Base-by-base conservation (phyloP, 2,329 filamentous ascomycete species). In the Aureobasidium sp. region DNA sequence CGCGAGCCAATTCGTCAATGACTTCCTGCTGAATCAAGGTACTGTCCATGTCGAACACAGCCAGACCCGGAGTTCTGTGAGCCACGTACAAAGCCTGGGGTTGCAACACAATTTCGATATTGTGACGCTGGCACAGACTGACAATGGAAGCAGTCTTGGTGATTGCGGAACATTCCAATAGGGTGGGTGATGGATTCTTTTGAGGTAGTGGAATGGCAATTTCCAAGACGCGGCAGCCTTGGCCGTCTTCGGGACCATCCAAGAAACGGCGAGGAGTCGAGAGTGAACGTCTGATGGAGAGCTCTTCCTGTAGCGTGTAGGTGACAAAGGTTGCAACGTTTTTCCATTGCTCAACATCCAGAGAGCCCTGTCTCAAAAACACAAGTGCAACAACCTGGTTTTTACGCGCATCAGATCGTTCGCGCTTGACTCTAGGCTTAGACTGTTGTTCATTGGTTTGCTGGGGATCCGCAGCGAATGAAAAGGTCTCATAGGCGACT, bases 1-100 rank as follows among this genome's bases (percentile, higher is more conserved):
- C 88, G 60, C 88, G 86, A 4, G 94, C 94, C 62, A 99, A 87
- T 69, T 97, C 86, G 74, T 99, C 94, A 71, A 99, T 97, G 64
- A 97, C 92, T 77, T 99, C 94, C 74, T 99, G 92, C 60, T 93
- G 89, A 72, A 99, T 97, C 64, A 99, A 82, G 0, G 94, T 99
- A 74, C 89, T 94, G 77, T 99, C 94, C 94, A 99, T 99, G 74
- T 99, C 94, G 71, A 99, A 99, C 35, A 97, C 90, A 3, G 93
- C 91, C 12, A 97, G 80, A 9, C 93, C 85, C 6, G 71, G 68
- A 1, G 58, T 56, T 42, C 60, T 60, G 58, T 72, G 71, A 7
- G 57, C 47, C 14, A 56, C 45, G 56, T 67, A 62, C 35, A 61
- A 60, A 35, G 48, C 39, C 22, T 59, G 45, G 8, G 64, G 63